These are phyloP conservation scores for Candida pseudofarinosa DNA, from an alignment of 805 yeast genomes.

Conservation along the genomic window DNA sequence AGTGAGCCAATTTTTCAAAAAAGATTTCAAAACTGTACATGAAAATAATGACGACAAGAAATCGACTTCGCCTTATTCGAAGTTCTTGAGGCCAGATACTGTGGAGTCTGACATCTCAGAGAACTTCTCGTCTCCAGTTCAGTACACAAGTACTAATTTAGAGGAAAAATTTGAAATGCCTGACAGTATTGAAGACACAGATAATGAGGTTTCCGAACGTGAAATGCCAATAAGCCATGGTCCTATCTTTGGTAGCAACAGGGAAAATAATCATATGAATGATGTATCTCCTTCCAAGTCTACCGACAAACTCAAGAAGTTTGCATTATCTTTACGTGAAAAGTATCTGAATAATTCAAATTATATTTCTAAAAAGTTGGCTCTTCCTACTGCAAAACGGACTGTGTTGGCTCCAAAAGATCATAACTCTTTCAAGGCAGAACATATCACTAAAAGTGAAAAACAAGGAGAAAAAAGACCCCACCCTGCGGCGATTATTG, in stretches of 20 bases:
- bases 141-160: slow-evolving; percentile 4
- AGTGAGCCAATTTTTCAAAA: slow-evolving; percentile 14
- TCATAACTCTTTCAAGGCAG: too few species aligned
- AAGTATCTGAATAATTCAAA: slow-evolving; percentile 18
- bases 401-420: neutral
- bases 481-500: too few species aligned
- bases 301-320: slow-evolving; percentile 3
- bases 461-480: too few species aligned
- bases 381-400: neutral
- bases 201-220: neutral
- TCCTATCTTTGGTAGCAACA: slow-evolving; percentile 13
- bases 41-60: neutral
- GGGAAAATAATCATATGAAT: slow-evolving; percentile 31
- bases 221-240: neutral
- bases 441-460: too few species aligned
- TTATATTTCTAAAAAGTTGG: neutral
- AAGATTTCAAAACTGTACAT: neutral
- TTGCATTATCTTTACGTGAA: slow-evolving; percentile 15
- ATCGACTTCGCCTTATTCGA: neutral
- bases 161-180: slow-evolving; percentile 10
- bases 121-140: slow-evolving; percentile 23
- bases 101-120: slow-evolving; percentile 30
- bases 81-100: neutral
- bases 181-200: slow-evolving; percentile 14
- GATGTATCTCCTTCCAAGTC: slow-evolving; percentile 39